Percentiles rank a stretch among this genome's conserved stretches.
Conservation (phyloP, 257 asterid genomes). For the Handroanthus guayacan region DNA sequence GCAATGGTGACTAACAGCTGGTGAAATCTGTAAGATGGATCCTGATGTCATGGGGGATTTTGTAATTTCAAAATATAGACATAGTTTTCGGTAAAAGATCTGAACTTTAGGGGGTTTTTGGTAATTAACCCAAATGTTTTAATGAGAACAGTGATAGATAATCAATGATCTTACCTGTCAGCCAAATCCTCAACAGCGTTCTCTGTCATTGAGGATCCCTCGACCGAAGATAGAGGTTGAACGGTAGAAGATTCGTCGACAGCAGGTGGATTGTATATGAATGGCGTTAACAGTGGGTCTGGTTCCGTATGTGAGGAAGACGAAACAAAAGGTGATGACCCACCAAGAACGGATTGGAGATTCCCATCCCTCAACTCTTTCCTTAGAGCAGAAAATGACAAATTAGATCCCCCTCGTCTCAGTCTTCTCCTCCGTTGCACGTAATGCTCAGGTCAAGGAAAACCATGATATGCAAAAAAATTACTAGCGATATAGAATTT, state of each 20-base stretch:
- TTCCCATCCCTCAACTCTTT: conserved; percentile 78
- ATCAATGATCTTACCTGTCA: conserved; percentile 50
- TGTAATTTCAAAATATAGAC: too few species aligned
- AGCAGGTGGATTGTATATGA: conserved; percentile 61
- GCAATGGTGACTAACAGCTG: too few species aligned
- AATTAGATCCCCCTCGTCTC: conserved; percentile 59
- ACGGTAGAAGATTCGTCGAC: conserved; percentile 48
- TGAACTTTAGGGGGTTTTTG: too few species aligned
- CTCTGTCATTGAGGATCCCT: conserved; percentile 42
- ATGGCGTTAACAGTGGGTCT: conserved; percentile 73
- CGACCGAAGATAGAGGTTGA: conserved; percentile 47
- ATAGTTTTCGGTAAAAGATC: too few species aligned
- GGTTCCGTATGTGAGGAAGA: conserved; percentile 57
- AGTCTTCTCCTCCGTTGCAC: conserved; percentile 79
- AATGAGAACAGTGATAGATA: too few species aligned
- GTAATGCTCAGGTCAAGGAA: conserved; percentile 58
- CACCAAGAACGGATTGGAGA: conserved; percentile 64
- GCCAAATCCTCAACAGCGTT: conserved; percentile 42
- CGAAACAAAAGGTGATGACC: conserved; percentile 51
- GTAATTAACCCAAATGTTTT: too few species aligned
- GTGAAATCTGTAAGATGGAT: too few species aligned
- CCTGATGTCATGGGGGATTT: too few species aligned
- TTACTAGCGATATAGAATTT: not conserved
- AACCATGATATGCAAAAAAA: conserved; percentile 13
- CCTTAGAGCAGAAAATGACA: conserved; percentile 57